Evolutionary conservation across 1,284 basidiomycete genomes (phyloP).

Genomic region (Ustilago shanxiensis): DNA sequence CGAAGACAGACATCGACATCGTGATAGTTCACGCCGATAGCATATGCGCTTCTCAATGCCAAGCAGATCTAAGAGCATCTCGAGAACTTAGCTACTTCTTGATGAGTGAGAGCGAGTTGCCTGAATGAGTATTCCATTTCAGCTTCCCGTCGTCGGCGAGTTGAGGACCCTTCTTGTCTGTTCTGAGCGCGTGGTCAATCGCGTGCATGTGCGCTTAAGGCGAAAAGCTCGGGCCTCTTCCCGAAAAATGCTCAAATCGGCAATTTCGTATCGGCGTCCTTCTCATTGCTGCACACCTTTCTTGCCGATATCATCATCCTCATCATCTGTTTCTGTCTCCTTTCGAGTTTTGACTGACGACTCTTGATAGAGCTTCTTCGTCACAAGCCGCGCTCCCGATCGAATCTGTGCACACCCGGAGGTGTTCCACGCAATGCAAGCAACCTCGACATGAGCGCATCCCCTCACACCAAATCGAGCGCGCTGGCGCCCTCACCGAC

Average conservation of each 20-base stretch:
- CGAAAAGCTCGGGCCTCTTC: slow-evolving; percentile 7
- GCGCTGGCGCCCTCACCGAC: slow-evolving; percentile 30
- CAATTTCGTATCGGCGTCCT: slow-evolving; percentile 7
- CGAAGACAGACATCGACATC: slow-evolving; percentile 12
- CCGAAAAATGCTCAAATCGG: slow-evolving; percentile 3
- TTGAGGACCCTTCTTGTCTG: not conserved
- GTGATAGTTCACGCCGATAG: slow-evolving; percentile 17
- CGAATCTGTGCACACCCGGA: too few species aligned
- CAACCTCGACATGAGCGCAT: slow-evolving; percentile 29
- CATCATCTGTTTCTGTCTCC: not conserved
- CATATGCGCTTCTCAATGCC: not conserved
- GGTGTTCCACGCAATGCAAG: slow-evolving; percentile 40
- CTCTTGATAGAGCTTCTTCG: too few species aligned
- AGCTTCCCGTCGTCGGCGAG: not conserved
- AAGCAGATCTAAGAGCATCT: not conserved
- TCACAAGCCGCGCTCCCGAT: too few species aligned
- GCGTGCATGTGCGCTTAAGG: slow-evolving; percentile 6
- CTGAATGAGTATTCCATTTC: not conserved
- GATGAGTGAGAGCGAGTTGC: not conserved
- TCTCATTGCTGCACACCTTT: not conserved
- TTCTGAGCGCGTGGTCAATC: not conserved
- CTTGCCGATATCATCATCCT: slow-evolving; percentile 5
- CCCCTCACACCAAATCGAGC: slow-evolving; percentile 29
- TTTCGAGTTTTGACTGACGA: too few species aligned
- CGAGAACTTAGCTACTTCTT: not conserved